These are phyloP conservation scores for Pisolithus orientalis DNA, from an alignment of 768 basidiomycete species.

Conservation along the genomic window DNA sequence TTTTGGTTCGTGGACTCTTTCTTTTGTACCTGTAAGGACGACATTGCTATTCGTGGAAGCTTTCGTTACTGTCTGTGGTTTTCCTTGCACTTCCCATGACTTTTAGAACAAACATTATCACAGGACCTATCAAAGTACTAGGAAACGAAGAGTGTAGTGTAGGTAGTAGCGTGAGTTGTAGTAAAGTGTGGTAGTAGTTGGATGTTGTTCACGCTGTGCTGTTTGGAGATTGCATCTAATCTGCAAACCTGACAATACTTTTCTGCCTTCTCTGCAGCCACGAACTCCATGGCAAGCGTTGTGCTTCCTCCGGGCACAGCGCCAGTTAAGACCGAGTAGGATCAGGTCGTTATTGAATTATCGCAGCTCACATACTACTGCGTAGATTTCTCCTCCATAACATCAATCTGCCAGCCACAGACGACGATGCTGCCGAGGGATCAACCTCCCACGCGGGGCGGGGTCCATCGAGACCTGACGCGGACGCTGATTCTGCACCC, in stretches of 20 bases:
- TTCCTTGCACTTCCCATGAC: not conserved
- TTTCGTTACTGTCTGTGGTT: not conserved
- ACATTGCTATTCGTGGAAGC: not conserved
- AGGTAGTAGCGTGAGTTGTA: no score
- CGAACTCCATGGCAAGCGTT: conserved; percentile 5
- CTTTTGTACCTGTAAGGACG: no score
- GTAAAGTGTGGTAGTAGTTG: no score
- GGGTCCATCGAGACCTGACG: conserved; percentile 26
- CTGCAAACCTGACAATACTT: not conserved
- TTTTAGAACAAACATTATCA: not conserved
- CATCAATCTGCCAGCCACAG: conserved; percentile 24
- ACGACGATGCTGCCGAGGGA: conserved; percentile 65
- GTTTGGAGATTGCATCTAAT: not conserved
- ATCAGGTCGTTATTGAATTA: not conserved
- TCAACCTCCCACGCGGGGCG: conserved; percentile 30
- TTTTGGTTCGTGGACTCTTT: no score
- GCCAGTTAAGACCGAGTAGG: conserved; percentile 48
- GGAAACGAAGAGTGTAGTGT: no score
- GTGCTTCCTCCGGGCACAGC: conserved; percentile 39
- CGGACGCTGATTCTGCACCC: conserved; percentile 23
- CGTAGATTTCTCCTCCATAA: conserved; percentile 36
- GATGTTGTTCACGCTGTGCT: no score
- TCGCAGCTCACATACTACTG: not conserved
- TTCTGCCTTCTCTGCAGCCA: not conserved
- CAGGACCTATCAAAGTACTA: no score